Base-by-base conservation (phyloP, 768 basidiomycete species). In the Tricholomella constricta region DNA sequence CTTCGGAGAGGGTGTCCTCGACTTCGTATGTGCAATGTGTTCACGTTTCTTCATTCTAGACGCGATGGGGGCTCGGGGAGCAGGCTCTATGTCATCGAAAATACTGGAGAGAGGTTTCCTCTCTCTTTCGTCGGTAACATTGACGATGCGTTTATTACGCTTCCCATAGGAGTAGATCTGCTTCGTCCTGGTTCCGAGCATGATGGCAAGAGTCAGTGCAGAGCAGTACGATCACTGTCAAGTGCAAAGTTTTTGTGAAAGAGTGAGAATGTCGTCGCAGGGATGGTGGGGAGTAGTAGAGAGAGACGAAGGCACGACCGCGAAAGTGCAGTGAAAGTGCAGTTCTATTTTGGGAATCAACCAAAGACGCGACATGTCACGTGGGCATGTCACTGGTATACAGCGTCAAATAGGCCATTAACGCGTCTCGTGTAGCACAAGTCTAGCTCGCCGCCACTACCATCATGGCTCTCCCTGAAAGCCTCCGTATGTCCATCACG, bases 401-500 rank as follows among this genome's bases (percentile, higher is more conserved):
- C n/a, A 23, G 34, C 12, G 6, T 22, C 55, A 56, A 51, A 45
- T 32, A 17, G 45, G 20, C 12, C 20, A 22, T 27, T 27, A 29
- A 35, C 40, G 4, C 40, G 12, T 42, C 15, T 6, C 19, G 23
- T 42, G 6, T 36, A 9, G n/a, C n/a, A n/a, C n/a, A n/a, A n/a
- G n/a, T n/a, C n/a, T n/a, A n/a, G n/a, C n/a, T n/a, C n/a, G n/a
- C n/a, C n/a, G n/a, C n/a, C n/a, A n/a, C n/a, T n/a, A n/a, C n/a
- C n/a, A n/a, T n/a, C n/a, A 94, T 96, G 94, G 84, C 94, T 31
- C 79, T 95, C 20, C 92, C 94, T 2, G 75, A 77, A 37, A 73
- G 82, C 4, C 75, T 96, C 15, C 80, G 86, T 52, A 74, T 77
- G 3, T 89, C 91, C 0, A 76, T 92, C 29, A 87, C 87, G 6